A percentile compares a stretch with the other conserved stretches of the same genome.
These are phyloP conservation scores for Colletotrichum camelliae DNA, from an alignment of 2,329 filamentous ascomycete genomes.

Conservation along the genomic window DNA sequence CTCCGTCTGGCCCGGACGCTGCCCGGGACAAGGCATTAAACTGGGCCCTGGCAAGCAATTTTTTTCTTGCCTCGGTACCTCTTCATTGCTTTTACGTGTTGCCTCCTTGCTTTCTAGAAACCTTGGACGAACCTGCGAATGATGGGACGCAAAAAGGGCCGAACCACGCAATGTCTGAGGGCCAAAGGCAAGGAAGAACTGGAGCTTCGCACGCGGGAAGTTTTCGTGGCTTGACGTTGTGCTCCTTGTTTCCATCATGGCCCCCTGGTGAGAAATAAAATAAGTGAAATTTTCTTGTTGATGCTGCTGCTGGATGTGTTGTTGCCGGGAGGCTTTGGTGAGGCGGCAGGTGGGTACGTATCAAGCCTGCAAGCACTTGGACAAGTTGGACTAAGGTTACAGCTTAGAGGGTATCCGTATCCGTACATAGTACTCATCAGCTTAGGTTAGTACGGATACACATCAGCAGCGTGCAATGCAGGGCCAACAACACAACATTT, in stretches of 20 bases:
- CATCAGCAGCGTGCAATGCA: not conserved
- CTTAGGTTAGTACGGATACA: not conserved
- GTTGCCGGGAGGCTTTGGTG: not conserved
- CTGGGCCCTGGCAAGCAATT: conserved; percentile 10
- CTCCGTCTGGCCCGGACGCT: conserved; percentile 21
- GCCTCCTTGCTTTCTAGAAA: not conserved
- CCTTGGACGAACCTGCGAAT: not conserved
- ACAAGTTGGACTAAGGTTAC: not conserved
- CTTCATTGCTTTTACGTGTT: not conserved
- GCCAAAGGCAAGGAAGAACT: conserved; percentile 4
- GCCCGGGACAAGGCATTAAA: conserved; percentile 21
- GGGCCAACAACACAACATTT: not conserved
- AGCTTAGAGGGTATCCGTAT: not conserved
- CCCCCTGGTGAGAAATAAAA: not conserved
- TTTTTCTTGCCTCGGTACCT: not conserved
- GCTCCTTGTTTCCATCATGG: not conserved
- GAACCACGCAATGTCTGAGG: conserved; percentile 8
- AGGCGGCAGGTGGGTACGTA: not conserved
- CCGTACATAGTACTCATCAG: not conserved
- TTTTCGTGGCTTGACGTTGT: conserved; percentile 2
- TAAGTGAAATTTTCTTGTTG: not conserved
- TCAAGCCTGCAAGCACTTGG: not conserved
- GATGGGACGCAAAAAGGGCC: conserved; percentile 1
- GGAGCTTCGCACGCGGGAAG: not conserved
- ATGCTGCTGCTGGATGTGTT: not conserved